Evolutionary conservation across 2,329 filamentous ascomycete species (phyloP), one percentile per base, ranked within the genome.

Genomic region (Pseudocercospora pini-densiflorae): DNA sequence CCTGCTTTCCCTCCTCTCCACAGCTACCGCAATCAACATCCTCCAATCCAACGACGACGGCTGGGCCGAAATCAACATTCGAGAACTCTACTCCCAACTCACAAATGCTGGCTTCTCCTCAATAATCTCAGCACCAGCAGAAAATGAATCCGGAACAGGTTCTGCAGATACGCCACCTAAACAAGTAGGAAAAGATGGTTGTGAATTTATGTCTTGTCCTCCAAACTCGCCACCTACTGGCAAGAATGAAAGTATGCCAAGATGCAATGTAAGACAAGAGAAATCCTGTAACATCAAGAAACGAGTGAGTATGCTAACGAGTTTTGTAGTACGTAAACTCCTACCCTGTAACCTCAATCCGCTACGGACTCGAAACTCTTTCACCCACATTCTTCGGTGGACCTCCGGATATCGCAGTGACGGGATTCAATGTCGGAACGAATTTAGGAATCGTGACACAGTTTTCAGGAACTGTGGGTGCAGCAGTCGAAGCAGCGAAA

Each of bases 11-110:
- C 51, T 49, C 7, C 5, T 59, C n/a, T 36, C 61, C 10, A 36
- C 59, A 47, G 61, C 62, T 14, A n/a, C 40, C 23, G 71, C 68
- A n/a, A 59, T 71, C 61, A 87, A 87, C 70, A 86, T 90, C 72
- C 75, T 92, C 62, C 87, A 89, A 64, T 85, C 85, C 70, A 92
- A 92, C 77, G 90, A 92, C 70, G 90, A 92, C 74, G 90, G 90
- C 36, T 92, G 90, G 90, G 88, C 89, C 5, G 90, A 91, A 79
- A 84, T 84, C 47, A 90, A 92, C 73, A 79, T 89, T 59, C 85
- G 90, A 16, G 82, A 83, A 0, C 80, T 91, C 60, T 86, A 89
- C 77, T 78, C 86, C 61, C 81, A 83, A 12, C 78, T 92, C 47
- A 83, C 78, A 9, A 77, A 77, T 1, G 83, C 85, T 1, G 87